phyloP scores from a whole-genome alignment of 129 eudicot species.

The Flaveria trinervia region DNA sequence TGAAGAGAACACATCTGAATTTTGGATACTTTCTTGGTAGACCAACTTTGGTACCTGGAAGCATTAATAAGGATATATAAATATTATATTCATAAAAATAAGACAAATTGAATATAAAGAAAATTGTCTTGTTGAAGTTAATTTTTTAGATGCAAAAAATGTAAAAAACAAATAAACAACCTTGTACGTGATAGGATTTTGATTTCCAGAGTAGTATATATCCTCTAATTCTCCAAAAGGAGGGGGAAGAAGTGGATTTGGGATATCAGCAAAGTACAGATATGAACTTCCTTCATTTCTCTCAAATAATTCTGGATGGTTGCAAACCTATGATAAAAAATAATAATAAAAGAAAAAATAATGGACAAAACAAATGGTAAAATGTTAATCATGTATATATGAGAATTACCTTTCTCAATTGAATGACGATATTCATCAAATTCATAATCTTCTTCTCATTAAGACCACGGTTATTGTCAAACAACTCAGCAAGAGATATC shows the following conservation, averaged over 20 bases:
- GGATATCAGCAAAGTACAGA: slow-evolving; percentile 73
- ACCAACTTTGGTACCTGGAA: slow-evolving; percentile 76
- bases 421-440: slow-evolving; percentile 96
- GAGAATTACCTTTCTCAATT: slow-evolving; percentile 76
- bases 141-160: background rate
- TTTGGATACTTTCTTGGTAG: slow-evolving; percentile 52
- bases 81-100: background rate
- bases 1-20: slow-evolving; percentile 41
- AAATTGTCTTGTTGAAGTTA: background rate
- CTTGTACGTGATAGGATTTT: slow-evolving; percentile 79
- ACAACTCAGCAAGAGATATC: slow-evolving; percentile 92
- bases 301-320: slow-evolving; percentile 98
- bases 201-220: slow-evolving; percentile 72
- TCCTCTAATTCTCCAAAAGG: slow-evolving; percentile 89
- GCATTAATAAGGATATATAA: background rate
- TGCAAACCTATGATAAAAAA: slow-evolving; percentile 68
- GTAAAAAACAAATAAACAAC: slow-evolving; percentile 30
- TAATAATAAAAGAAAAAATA: background rate
- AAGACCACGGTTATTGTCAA: slow-evolving; percentile 84
- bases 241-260: slow-evolving; percentile 85
- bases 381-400: background rate
- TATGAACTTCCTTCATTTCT: slow-evolving; percentile 96
- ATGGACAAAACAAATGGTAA: background rate
- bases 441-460: slow-evolving; percentile 78
- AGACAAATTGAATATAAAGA: background rate